phyloP scores from a whole-genome alignment of 148 eudicot genomes.

The Nepenthes mirabilis region DNA sequence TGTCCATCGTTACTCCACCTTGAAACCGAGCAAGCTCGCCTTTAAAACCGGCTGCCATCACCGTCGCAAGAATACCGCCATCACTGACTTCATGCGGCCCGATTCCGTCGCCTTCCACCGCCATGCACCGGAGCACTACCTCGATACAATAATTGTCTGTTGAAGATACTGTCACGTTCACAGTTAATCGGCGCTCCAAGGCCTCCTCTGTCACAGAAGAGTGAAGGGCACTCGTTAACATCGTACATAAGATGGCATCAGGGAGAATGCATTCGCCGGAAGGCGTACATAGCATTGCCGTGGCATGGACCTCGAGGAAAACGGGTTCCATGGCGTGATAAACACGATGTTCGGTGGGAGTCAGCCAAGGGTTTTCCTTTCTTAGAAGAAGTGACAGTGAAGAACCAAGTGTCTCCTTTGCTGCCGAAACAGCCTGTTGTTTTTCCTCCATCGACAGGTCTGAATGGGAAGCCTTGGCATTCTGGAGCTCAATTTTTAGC shows the following conservation, averaged over 20 bases:
- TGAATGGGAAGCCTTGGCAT: conserved; percentile 42
- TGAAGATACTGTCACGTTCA: conserved; percentile 45
- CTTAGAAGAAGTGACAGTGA: conserved; percentile 55
- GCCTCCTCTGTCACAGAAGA: conserved; percentile 75
- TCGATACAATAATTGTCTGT: conserved; percentile 50
- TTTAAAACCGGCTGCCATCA: conserved; percentile 87
- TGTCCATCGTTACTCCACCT: conserved; percentile 96
- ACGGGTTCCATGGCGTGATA: conserved; percentile 38
- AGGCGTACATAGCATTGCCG: conserved; percentile 82
- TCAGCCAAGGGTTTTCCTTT: conserved; percentile 68
- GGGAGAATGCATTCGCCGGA: conserved; percentile 85
- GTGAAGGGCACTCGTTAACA: conserved; percentile 78
- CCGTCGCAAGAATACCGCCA: conserved; percentile 80
- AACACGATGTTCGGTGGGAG: conserved; percentile 43
- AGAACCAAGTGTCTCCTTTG: conserved; percentile 51
- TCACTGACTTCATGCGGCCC: conserved; percentile 69
- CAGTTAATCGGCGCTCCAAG: conserved; percentile 60
- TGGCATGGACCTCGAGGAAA: conserved; percentile 74
- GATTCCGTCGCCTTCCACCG: conserved; percentile 68
- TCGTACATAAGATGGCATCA: conserved; percentile 87
- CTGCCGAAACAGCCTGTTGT: conserved; percentile 50
- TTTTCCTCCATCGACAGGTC: conserved; percentile 70
- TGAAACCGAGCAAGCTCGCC: conserved; percentile 89
- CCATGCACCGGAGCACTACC: conserved; percentile 75
- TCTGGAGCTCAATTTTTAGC: conserved; percentile 72